A percentile compares a stretch with the other conserved stretches of the same genome.
phyloP scores from a whole-genome alignment of 2,329 filamentous ascomycete genomes.

The Neopestalotiopsis clavispora region DNA sequence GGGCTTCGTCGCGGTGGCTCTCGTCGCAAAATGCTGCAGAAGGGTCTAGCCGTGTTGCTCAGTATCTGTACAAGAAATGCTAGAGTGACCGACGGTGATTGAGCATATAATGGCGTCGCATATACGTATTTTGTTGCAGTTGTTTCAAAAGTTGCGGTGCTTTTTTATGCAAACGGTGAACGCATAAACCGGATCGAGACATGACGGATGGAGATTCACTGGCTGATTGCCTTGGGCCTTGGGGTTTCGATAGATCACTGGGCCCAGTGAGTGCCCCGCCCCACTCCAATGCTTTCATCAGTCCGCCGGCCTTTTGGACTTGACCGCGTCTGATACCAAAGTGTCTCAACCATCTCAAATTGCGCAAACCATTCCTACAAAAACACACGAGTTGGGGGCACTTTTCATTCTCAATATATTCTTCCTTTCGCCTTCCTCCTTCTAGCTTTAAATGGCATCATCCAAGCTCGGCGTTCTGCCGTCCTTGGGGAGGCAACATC shows the following conservation, averaged over 20 bases:
- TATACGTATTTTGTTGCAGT: too few species aligned
- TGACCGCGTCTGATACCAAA: neutral
- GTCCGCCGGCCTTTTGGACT: slow-evolving; percentile 4
- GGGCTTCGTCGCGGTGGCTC: too few species aligned
- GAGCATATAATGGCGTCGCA: too few species aligned
- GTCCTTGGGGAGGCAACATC: slow-evolving; percentile 72
- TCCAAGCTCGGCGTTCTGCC: slow-evolving; percentile 52
- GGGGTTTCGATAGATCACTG: slow-evolving; percentile 27
- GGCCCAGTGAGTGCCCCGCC: slow-evolving; percentile 9
- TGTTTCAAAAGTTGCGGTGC: too few species aligned
- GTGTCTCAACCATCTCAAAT: neutral
- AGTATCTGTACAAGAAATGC: too few species aligned
- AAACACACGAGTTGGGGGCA: neutral
- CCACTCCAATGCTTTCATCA: neutral
- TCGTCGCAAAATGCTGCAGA: too few species aligned
- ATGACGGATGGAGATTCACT: too few species aligned
- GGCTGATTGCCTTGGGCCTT: slow-evolving; percentile 17
- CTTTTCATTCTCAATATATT: too few species aligned
- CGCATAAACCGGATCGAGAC: slow-evolving; percentile 27
- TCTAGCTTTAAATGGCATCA: slow-evolving; percentile 43
- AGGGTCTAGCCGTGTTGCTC: too few species aligned
- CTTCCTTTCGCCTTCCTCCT: neutral
- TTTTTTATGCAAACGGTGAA: neutral
- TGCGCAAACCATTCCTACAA: neutral
- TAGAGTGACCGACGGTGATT: too few species aligned